Evolutionary conservation across 2,329 filamentous ascomycete genomes (phyloP).

Genomic region (Aspergillus ochraceus): DNA sequence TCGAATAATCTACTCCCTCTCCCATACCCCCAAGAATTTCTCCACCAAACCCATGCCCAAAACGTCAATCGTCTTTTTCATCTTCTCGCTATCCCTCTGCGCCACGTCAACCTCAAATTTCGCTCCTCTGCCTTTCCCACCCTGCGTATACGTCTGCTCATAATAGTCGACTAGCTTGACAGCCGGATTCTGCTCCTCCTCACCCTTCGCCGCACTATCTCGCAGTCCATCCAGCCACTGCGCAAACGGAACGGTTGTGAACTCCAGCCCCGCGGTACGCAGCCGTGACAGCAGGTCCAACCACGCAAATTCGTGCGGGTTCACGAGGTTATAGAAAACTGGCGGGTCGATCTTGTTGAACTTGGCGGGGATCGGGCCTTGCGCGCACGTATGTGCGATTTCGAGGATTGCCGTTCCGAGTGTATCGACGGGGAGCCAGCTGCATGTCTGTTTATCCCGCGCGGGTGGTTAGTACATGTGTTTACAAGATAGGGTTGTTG

Average conservation of each 20-base stretch:
- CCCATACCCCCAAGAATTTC: constrained; percentile 10
- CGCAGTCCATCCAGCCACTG: constrained; percentile 39
- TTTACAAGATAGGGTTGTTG: neutral
- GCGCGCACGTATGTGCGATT: neutral
- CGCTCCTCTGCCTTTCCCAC: neutral
- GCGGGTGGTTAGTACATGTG: neutral
- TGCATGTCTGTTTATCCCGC: constrained; percentile 4
- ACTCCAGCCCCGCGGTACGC: constrained; percentile 28
- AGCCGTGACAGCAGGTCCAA: constrained; percentile 35
- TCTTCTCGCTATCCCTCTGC: constrained; percentile 1
- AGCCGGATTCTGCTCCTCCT: constrained; percentile 54
- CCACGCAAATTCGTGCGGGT: constrained; percentile 33
- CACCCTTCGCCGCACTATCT: constrained; percentile 29
- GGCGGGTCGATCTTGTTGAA: neutral
- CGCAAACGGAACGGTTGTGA: constrained; percentile 31
- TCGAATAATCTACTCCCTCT: neutral
- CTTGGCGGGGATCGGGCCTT: neutral
- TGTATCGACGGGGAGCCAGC: constrained; percentile 14
- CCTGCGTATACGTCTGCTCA: constrained; percentile 47
- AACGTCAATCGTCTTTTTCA: constrained; percentile 7
- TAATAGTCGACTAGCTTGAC: constrained; percentile 58
- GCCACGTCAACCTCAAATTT: constrained; percentile 6
- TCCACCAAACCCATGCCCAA: constrained; percentile 10
- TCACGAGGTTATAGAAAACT: constrained; percentile 15
- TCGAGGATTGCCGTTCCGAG: constrained; percentile 11